Evolutionary conservation across 805 yeast genomes (phyloP), one percentile per base, ranked within the genome.

Genomic region (Saccharomycopsis oosterbeekiorum): DNA sequence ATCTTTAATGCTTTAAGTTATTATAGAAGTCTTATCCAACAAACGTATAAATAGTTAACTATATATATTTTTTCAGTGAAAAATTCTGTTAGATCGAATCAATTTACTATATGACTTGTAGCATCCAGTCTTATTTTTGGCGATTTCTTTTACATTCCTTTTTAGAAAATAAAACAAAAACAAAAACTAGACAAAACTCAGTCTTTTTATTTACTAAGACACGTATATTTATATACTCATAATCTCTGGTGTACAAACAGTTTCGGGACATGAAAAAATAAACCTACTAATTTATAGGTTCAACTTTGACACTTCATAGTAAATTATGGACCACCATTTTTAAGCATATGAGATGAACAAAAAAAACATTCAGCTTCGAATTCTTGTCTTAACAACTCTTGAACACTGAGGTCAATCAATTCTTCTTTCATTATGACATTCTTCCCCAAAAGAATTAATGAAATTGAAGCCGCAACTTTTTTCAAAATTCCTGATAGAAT

Each of bases 1-100:
- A 73, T 97, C 91, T 78, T 78, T 94, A 76, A 78, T 94, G 75
- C 79, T 94, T 75, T 93, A 84, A 78, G 41, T n/a, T 15, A 11
- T 47, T 11, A 11, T 47, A 10, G 34, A 11, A 24, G n/a, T 21
- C 11, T 6, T 21, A 47, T 47, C 6, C 15, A 21, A 24, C 21
- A 47, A 21, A 47, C 21, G 21, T 24, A 47, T 24, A 47, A 15
- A 47, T 24, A 12, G 15, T 19, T 24, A 47, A 21, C 29, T 26
- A 26, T 21, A 24, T 47, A 24, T 47, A 47, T 12, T 9, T 21
- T 15, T 47, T 11, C 15, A 26, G 21, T 11, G 21, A 47, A 24
- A 21, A 24, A 10, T 21, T 47, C 11, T 37, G 4, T 37, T 37
- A 37, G 12, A 37, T 4, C 6, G 34, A 29, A 29, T 4, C 34